phyloP scores from a whole-genome alignment of 768 basidiomycete genomes.

The Podaxis carcinomalis region DNA sequence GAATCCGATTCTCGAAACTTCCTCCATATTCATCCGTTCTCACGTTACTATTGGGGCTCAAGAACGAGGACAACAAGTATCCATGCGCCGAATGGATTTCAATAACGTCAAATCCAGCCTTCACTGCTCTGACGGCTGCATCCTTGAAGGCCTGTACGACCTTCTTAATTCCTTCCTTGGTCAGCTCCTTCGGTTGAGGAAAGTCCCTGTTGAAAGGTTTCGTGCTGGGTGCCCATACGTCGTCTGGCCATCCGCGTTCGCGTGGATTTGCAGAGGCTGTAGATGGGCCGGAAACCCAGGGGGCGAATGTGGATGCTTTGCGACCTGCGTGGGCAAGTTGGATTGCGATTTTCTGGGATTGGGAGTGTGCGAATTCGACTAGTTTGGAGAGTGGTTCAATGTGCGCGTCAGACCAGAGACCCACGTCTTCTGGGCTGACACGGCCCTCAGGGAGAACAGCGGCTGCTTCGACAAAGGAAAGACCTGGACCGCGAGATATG shows the following conservation, averaged over 20 bases:
- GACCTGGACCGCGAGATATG: conserved; percentile 48
- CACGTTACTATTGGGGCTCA: conserved; percentile 57
- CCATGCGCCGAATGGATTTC: conserved; percentile 68
- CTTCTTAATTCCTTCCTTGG: conserved; percentile 49
- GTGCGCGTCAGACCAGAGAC: conserved; percentile 63
- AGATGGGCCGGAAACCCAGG: conserved; percentile 41
- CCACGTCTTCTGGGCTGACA: conserved; percentile 63
- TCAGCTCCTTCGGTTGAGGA: conserved; percentile 53
- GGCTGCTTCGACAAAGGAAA: conserved; percentile 63
- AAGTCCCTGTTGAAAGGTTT: conserved; percentile 39
- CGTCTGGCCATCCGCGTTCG: conserved; percentile 46
- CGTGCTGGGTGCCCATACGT: conserved; percentile 55
- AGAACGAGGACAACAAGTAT: conserved; percentile 52
- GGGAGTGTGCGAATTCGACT: conserved; percentile 69
- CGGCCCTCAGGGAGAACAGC: conserved; percentile 57
- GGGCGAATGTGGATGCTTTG: conserved; percentile 63
- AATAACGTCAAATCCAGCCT: conserved; percentile 56
- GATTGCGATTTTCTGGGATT: conserved; percentile 65
- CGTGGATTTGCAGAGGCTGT: conserved; percentile 26
- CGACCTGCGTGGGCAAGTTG: conserved; percentile 77
- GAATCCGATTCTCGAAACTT: conserved; percentile 62
- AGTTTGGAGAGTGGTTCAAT: conserved; percentile 36
- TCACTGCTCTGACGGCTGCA: conserved; percentile 47
- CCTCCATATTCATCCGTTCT: conserved; percentile 71
- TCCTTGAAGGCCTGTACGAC: conserved; percentile 53